Percentiles rank a stretch among this genome's conserved stretches.
Conservation (phyloP, 805 yeast genomes). For the Suhomyces emberorum region DNA sequence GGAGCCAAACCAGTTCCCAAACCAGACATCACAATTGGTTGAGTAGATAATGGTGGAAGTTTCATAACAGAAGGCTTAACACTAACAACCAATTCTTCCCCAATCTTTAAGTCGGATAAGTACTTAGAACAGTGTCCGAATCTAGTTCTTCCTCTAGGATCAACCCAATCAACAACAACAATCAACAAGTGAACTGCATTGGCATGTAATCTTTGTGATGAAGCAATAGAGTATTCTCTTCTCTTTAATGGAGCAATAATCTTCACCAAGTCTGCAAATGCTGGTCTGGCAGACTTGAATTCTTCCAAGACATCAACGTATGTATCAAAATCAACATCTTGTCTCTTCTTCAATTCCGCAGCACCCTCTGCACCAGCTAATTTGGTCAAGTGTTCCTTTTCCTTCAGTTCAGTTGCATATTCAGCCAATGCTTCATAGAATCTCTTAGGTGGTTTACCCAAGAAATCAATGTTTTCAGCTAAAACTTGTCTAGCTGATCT, state of each 20-base stretch:
- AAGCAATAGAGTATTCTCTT: conserved; percentile 96
- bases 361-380: conserved; percentile 81
- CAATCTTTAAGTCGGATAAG: conserved; percentile 72
- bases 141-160: conserved; percentile 78
- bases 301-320: conserved; percentile 79
- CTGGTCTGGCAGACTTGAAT: conserved; percentile 80
- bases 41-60: conserved; percentile 79
- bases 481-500: conserved; percentile 82
- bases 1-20: conserved; percentile 98
- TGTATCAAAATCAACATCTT: conserved; percentile 77
- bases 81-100: conserved; percentile 85
- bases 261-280: conserved; percentile 62
- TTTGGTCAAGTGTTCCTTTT: conserved; percentile 57
- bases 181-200: conserved; percentile 86
- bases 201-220: conserved; percentile 89
- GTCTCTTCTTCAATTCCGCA: conserved; percentile 74
- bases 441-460: conserved; percentile 94
- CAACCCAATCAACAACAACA: conserved; percentile 96
- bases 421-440: conserved; percentile 81
- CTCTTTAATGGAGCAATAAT: conserved; percentile 86
- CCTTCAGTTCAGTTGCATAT: conserved; percentile 66
- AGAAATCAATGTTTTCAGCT: conserved; percentile 76
- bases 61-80: conserved; percentile 98
- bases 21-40: conserved; percentile 95
- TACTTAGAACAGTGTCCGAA: conserved; percentile 94